These are phyloP conservation scores for Termitomyces sp. DNA, from an alignment of 768 basidiomycete species.

Conservation along the genomic window DNA sequence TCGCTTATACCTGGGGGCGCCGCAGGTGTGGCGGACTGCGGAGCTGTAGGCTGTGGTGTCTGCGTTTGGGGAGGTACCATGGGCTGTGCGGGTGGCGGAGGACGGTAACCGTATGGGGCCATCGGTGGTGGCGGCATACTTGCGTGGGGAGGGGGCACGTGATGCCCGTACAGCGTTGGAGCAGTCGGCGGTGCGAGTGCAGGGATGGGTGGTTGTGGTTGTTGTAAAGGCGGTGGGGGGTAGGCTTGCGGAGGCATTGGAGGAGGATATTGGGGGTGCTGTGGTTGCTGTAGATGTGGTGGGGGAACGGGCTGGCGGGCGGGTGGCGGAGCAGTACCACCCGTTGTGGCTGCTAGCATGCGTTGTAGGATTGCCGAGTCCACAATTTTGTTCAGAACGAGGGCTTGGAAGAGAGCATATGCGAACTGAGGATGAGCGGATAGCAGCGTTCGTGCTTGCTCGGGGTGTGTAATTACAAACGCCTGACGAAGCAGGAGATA, in stretches of 20 bases:
- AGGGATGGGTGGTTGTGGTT: constrained; percentile 20
- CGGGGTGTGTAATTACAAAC: constrained; percentile 86
- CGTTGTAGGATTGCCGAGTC: constrained; percentile 82
- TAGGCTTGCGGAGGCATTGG: constrained; percentile 26
- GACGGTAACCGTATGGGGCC: constrained; percentile 26
- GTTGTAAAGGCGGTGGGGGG: constrained; percentile 24
- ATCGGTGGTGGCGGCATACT: constrained; percentile 28
- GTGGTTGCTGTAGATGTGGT: constrained; percentile 28
- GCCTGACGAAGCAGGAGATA: constrained; percentile 44
- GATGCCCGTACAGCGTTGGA: constrained; percentile 24
- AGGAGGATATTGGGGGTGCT: constrained; percentile 19
- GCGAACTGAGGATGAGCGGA: constrained; percentile 86
- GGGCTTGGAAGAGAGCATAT: constrained; percentile 93
- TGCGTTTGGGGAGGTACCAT: constrained; percentile 23
- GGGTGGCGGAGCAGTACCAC: constrained; percentile 14
- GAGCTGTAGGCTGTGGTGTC: constrained; percentile 19
- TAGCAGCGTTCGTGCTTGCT: constrained; percentile 78
- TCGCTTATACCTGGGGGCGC: constrained; percentile 41
- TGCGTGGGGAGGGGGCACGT: constrained; percentile 13
- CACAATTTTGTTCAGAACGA: constrained; percentile 90
- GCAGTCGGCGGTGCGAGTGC: constrained; percentile 24
- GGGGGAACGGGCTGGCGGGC: constrained; percentile 23
- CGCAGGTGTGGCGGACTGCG: constrained; percentile 23
- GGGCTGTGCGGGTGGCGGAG: constrained; percentile 23
- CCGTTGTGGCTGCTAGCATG: constrained; percentile 38